Conservation (phyloP, 805 yeast genomes). For the Zygosaccharomyces pseudorouxii region DNA sequence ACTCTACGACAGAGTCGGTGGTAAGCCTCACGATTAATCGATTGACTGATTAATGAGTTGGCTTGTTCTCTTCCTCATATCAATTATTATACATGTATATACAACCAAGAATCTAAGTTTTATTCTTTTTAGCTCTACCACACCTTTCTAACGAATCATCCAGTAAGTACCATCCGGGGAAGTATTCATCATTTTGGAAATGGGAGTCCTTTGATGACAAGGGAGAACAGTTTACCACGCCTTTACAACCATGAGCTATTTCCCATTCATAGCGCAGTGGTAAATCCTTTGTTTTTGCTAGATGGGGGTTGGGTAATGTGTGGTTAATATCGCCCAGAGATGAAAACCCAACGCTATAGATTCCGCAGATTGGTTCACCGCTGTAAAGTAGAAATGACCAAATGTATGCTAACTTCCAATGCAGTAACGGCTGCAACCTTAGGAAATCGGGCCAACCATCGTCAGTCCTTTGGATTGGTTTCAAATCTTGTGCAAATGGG, state of each 20-base stretch:
- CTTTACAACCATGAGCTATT: background rate
- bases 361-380: constrained; percentile 60
- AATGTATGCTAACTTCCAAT: constrained; percentile 78
- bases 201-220: background rate
- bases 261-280: constrained; percentile 14
- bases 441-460: constrained; percentile 87
- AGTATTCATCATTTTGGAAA: constrained; percentile 10
- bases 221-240: constrained; percentile 4
- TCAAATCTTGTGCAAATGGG: constrained; percentile 65
- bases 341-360: constrained; percentile 84
- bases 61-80: too few relatives aligned
- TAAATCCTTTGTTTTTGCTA: constrained; percentile 23
- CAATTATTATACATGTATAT: constrained; percentile 8
- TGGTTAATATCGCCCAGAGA: constrained; percentile 76
- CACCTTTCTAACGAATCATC: constrained; percentile 33
- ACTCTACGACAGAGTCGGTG: constrained; percentile 45
- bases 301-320: constrained; percentile 68
- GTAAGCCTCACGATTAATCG: constrained; percentile 42
- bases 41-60: background rate
- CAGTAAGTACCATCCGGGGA: constrained; percentile 35
- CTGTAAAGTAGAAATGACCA: constrained; percentile 74
- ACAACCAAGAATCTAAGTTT: background rate
- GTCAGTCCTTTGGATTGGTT: constrained; percentile 70
- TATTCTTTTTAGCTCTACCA: constrained; percentile 26
- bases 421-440: constrained; percentile 81